Evolutionary conservation across 192 early-diverging fungal species (phyloP).

Genomic region (Spinellus fusiger): DNA sequence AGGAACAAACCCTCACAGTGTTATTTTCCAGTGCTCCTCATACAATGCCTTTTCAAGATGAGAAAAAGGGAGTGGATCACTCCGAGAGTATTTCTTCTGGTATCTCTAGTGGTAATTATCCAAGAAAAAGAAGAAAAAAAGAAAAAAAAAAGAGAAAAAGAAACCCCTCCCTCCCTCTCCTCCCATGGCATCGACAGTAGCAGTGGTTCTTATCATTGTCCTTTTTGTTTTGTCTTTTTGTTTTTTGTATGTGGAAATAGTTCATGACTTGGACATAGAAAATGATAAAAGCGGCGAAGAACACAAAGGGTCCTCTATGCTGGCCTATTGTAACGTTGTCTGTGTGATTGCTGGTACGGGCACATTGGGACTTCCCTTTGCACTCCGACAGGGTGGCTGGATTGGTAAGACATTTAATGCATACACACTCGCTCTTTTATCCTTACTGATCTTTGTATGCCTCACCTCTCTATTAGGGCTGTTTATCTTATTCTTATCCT

Average conservation of each 20-base stretch:
- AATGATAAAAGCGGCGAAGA: not conserved
- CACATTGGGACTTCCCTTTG: slow-evolving; percentile 77
- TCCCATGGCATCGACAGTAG: no score
- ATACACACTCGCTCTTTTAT: no score
- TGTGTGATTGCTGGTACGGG: slow-evolving; percentile 80
- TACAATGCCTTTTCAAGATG: no score
- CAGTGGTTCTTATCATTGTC: not conserved
- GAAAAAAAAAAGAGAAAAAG: no score
- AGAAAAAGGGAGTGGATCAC: no score
- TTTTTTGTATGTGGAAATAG: not conserved
- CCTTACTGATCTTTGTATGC: not conserved
- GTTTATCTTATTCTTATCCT: slow-evolving; percentile 58
- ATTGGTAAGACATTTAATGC: no score
- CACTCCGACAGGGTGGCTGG: slow-evolving; percentile 75
- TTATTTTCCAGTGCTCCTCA: no score
- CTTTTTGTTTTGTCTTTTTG: not conserved
- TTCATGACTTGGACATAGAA: no score
- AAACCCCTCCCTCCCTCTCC: no score
- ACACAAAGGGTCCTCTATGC: slow-evolving; percentile 35
- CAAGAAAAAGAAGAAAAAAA: not conserved
- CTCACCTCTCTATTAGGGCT: not conserved
- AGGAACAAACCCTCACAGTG: no score
- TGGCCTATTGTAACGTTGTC: slow-evolving; percentile 49
- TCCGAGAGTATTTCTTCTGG: not conserved
- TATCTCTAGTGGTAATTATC: not conserved